Conservation (phyloP, 495 filamentous ascomycete genomes). For the Astrothelium subdiscretum region DNA sequence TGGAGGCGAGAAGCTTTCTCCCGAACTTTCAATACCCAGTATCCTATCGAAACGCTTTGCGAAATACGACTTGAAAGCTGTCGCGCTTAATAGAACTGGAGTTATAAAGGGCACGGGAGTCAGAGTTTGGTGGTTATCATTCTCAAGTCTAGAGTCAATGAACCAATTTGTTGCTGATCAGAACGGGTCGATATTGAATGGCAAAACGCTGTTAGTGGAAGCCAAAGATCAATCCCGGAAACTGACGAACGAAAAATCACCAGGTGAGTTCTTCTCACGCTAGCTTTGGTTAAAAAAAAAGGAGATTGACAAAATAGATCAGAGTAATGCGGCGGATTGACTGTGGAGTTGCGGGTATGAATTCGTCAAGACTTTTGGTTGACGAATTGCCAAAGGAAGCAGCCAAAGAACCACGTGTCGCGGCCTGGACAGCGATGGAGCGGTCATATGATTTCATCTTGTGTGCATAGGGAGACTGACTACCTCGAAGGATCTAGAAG, state of each 20-base stretch:
- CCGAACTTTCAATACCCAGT: not conserved
- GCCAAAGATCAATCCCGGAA: not conserved
- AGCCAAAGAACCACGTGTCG: no score
- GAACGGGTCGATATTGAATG: not conserved
- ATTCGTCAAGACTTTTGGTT: no score
- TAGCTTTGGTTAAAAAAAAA: no score
- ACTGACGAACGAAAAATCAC: not conserved
- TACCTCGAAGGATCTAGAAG: no score
- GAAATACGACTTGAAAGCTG: not conserved
- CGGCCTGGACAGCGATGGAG: no score
- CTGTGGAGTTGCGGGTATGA: no score
- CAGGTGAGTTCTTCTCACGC: not conserved
- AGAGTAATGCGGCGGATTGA: no score
- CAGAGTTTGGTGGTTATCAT: not conserved
- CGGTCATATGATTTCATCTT: no score
- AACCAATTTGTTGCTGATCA: not conserved
- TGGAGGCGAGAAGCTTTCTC: not conserved
- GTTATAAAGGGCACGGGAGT: not conserved
- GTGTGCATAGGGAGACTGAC: no score
- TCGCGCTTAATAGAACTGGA: not conserved
- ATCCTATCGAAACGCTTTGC: not conserved
- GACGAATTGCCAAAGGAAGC: no score
- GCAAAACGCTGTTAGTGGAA: not conserved
- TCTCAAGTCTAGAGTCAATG: not conserved
- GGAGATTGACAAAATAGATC: no score